These are phyloP conservation scores for Solanum neorickii DNA, from an alignment of 257 asterid genomes.

Conservation along the genomic window DNA sequence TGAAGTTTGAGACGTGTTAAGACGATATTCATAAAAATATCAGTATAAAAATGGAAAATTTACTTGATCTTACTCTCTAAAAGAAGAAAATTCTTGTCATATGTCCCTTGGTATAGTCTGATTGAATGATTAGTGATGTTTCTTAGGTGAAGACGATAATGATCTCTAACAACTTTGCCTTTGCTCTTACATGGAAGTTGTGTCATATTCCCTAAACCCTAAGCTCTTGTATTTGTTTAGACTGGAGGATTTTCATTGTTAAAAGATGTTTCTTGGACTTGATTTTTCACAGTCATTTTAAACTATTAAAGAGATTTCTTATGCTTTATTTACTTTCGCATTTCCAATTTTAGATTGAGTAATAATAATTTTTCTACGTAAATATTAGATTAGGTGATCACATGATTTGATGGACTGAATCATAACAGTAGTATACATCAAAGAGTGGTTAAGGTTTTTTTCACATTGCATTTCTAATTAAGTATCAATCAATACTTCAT, in stretches of 20 bases:
- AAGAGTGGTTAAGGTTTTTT: neutral
- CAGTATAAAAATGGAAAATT: too few relatives aligned
- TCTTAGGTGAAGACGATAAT: neutral
- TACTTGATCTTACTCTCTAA: neutral
- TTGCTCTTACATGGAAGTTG: neutral
- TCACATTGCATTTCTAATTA: neutral
- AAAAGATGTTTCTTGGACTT: neutral
- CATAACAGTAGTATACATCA: neutral
- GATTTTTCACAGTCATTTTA: too few relatives aligned
- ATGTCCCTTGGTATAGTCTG: neutral
- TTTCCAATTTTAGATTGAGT: too few relatives aligned
- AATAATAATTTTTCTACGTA: neutral
- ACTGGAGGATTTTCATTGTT: neutral
- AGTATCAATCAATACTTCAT: neutral
- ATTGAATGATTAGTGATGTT: neutral
- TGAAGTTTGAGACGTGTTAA: neutral
- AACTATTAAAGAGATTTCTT: neutral
- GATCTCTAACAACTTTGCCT: neutral
- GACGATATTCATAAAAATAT: neutral
- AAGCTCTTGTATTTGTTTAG: neutral
- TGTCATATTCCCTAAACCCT: neutral
- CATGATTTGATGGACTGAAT: too few relatives aligned
- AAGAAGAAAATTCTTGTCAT: too few relatives aligned
- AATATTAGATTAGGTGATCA: neutral
- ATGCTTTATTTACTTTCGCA: too few relatives aligned